Conservation (phyloP, 2,329 filamentous ascomycete genomes). For the Cercospora nicotianae region DNA sequence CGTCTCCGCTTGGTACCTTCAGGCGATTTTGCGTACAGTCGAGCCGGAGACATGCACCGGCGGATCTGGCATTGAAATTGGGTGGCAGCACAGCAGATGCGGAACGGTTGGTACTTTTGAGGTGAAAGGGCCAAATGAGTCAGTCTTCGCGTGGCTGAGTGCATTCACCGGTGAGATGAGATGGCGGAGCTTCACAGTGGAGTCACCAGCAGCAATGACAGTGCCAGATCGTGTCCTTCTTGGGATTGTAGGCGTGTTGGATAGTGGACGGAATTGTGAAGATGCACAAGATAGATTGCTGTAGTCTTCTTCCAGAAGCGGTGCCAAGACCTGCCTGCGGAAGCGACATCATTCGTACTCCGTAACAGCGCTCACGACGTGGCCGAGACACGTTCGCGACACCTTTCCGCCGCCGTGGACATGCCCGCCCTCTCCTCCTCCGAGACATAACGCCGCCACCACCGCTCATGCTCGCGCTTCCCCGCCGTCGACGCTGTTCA, state of each 20-base stretch:
- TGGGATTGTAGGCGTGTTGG: not conserved
- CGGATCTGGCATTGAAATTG: slow-evolving; percentile 24
- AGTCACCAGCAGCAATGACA: not conserved
- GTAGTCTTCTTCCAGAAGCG: not conserved
- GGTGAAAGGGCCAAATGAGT: slow-evolving; percentile 22
- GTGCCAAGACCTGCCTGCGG: not conserved
- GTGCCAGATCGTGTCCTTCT: not conserved
- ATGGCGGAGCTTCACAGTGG: not conserved
- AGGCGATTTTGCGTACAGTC: slow-evolving; percentile 30
- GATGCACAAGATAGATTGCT: not conserved
- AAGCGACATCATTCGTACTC: not conserved
- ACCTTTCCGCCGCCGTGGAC: not conserved
- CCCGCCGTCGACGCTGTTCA: not conserved
- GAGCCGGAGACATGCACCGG: slow-evolving; percentile 38
- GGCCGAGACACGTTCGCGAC: not conserved
- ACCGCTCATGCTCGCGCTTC: not conserved
- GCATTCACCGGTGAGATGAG: slow-evolving; percentile 27
- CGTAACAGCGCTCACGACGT: not conserved
- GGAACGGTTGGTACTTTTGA: slow-evolving; percentile 10
- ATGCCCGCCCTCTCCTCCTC: not conserved
- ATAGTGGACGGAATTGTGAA: not conserved
- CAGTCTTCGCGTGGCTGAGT: slow-evolving; percentile 21
- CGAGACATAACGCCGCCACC: not conserved
- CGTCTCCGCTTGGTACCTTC: slow-evolving; percentile 35
- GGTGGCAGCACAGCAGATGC: not conserved